Conservation (phyloP, 345 rosid genomes). For the Lepidium africanum region DNA sequence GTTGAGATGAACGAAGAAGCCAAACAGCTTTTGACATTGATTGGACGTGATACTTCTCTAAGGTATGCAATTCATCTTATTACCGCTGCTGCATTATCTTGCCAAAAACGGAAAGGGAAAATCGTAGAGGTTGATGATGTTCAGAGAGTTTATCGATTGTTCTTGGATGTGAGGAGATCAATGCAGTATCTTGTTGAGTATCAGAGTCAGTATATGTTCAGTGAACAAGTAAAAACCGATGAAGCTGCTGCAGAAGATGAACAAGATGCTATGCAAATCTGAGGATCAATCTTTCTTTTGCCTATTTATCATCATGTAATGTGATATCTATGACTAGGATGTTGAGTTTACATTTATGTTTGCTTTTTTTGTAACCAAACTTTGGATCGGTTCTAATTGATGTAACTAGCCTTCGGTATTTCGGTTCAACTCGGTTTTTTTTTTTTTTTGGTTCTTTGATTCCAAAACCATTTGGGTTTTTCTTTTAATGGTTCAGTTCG, state of each 20-base stretch:
- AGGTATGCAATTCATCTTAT: constrained; percentile 92
- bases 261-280: constrained; percentile 40
- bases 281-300: constrained; percentile 1
- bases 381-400: neutral
- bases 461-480: too few species aligned
- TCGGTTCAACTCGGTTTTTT: too few species aligned
- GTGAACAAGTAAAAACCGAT: constrained; percentile 40
- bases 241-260: constrained; percentile 31
- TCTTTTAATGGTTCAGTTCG: too few species aligned
- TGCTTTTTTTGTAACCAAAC: neutral
- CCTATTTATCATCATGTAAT: neutral
- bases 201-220: constrained; percentile 76
- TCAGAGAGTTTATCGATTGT: constrained; percentile 63
- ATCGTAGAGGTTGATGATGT: constrained; percentile 70
- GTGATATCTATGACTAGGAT: neutral
- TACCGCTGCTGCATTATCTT: constrained; percentile 67
- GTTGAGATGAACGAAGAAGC: constrained; percentile 84
- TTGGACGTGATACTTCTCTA: constrained; percentile 80
- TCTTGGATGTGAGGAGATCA: constrained; percentile 90
- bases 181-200: constrained; percentile 88
- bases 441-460: too few species aligned
- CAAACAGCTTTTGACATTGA: constrained; percentile 64
- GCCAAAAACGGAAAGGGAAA: constrained; percentile 82
- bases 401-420: too few species aligned
- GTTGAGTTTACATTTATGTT: neutral